These are phyloP conservation scores for Cercospora brassicicola DNA, from an alignment of 2,329 filamentous ascomycete genomes.

Conservation along the genomic window DNA sequence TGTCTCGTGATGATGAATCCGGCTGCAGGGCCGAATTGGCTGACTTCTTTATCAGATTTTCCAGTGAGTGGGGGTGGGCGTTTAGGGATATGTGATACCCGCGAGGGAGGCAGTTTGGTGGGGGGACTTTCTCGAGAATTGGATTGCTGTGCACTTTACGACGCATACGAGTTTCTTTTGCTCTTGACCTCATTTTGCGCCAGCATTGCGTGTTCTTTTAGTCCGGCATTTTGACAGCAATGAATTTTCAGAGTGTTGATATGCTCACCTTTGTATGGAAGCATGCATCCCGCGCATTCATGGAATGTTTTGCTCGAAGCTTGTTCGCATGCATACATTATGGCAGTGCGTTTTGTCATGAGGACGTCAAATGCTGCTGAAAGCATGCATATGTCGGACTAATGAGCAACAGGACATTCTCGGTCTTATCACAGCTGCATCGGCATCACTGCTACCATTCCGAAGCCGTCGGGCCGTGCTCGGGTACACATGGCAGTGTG, in stretches of 20 bases:
- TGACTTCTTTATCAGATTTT: conserved; percentile 23
- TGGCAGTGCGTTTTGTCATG: background rate
- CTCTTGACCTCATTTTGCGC: background rate
- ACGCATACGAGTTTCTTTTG: background rate
- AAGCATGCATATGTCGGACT: background rate
- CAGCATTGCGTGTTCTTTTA: background rate
- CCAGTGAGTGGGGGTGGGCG: conserved; percentile 18
- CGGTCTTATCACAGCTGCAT: background rate
- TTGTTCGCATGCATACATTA: background rate
- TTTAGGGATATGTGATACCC: conserved; percentile 21
- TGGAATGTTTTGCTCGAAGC: background rate
- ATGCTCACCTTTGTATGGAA: background rate
- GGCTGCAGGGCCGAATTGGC: conserved; percentile 12
- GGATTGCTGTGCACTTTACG: background rate
- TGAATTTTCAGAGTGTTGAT: background rate
- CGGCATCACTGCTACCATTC: background rate
- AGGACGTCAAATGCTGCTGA: background rate
- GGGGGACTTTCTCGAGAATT: background rate
- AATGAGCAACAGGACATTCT: background rate
- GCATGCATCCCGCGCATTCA: background rate
- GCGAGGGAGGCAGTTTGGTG: conserved; percentile 1
- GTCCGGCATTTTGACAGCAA: background rate
- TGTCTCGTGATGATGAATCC: conserved; percentile 18
- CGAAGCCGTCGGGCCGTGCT: background rate
- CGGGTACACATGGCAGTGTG: background rate